Conservation (phyloP, 768 basidiomycete genomes). For the Kwoniella bestiolae region DNA sequence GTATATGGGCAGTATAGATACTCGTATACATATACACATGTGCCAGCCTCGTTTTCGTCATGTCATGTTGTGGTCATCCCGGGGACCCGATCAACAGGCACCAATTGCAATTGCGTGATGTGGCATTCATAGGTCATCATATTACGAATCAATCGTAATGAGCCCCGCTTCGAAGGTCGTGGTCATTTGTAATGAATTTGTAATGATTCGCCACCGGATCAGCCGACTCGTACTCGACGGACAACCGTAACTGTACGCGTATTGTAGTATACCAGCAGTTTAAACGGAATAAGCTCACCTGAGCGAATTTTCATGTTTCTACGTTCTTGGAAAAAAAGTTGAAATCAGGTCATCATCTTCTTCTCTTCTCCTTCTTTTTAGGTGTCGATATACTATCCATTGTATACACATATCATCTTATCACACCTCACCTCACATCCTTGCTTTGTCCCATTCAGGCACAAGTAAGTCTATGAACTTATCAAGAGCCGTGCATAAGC, state of each 20-base stretch:
- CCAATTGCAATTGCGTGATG: too few relatives aligned
- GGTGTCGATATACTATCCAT: conserved; percentile 5
- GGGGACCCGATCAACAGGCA: conserved; percentile 9
- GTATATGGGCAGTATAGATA: too few relatives aligned
- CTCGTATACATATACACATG: too few relatives aligned
- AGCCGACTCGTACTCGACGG: conserved; percentile 9
- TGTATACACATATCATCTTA: background rate
- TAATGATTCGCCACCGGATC: conserved; percentile 5
- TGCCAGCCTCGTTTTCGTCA: background rate
- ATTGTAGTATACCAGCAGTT: background rate
- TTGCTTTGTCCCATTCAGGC: background rate
- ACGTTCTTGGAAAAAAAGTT: conserved; percentile 8
- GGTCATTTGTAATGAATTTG: conserved; percentile 1
- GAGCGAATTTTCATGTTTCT: background rate
- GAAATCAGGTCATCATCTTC: background rate
- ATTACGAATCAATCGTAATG: background rate
- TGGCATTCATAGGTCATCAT: background rate
- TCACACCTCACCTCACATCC: conserved; percentile 5
- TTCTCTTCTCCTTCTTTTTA: conserved; percentile 9
- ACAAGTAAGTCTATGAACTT: conserved; percentile 3
- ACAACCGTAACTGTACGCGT: too few relatives aligned
- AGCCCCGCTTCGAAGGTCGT: too few relatives aligned
- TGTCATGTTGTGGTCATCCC: background rate
- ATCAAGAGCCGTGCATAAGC: too few relatives aligned
- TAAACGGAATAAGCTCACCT: background rate